Percentiles rank a stretch among this genome's conserved stretches.
Evolutionary conservation across 805 yeast genomes (phyloP).

Genomic region (Lachancea mirantina): DNA sequence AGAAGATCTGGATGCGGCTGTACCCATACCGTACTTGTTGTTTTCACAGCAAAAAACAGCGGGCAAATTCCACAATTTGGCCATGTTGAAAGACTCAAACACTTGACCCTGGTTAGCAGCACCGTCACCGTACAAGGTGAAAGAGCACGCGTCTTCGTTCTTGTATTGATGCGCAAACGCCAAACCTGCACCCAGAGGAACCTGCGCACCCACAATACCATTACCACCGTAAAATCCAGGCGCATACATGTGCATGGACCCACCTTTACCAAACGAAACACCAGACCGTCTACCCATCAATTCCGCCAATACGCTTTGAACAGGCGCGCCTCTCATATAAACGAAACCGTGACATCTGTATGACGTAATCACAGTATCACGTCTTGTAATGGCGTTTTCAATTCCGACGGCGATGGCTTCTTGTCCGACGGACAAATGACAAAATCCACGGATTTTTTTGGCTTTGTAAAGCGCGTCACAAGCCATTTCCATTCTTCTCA

Average conservation of each 20-base stretch:
- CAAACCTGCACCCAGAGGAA: slow-evolving; percentile 94
- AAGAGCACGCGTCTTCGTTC: slow-evolving; percentile 72
- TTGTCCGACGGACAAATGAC: slow-evolving; percentile 97
- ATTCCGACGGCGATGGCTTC: slow-evolving; percentile 99
- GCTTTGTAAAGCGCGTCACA: slow-evolving; percentile 97
- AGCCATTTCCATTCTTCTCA: slow-evolving; percentile 98
- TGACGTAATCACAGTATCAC: slow-evolving; percentile 90
- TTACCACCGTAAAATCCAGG: slow-evolving; percentile 97
- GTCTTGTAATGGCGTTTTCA: slow-evolving; percentile 80
- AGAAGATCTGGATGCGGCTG: slow-evolving; percentile 93
- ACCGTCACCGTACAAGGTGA: slow-evolving; percentile 96
- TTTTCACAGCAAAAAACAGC: slow-evolving; percentile 94
- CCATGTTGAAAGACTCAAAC: slow-evolving; percentile 97
- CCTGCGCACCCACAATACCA: slow-evolving; percentile 99
- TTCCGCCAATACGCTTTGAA: slow-evolving; percentile 86
- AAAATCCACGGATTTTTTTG: slow-evolving; percentile 97
- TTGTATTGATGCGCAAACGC: slow-evolving; percentile 98
- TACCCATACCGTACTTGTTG: slow-evolving; percentile 99
- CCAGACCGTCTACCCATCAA: slow-evolving; percentile 95
- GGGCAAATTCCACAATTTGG: slow-evolving; percentile 96
- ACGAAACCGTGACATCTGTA: slow-evolving; percentile 99
- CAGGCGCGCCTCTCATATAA: slow-evolving; percentile 91
- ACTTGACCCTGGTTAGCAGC: slow-evolving; percentile 99
- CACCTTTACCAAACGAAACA: slow-evolving; percentile 97
- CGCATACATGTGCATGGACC: slow-evolving; percentile 98